Evolutionary conservation across 2,329 filamentous ascomycete genomes (phyloP), one percentile per base, ranked within the genome.

Genomic region (Sordariomycetes sp.): DNA sequence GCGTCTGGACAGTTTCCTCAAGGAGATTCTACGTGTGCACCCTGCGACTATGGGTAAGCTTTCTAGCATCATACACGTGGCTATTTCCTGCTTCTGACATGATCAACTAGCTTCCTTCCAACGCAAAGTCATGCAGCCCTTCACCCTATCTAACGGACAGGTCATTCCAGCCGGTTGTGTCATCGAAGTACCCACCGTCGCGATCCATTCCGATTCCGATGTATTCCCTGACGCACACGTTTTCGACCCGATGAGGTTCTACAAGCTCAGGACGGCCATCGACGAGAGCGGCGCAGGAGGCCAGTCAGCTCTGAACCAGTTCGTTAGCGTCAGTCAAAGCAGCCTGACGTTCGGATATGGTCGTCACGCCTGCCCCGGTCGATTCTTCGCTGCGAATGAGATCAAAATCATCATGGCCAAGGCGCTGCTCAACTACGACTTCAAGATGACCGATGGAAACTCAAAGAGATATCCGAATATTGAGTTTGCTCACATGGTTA

Each of bases 111-210:
- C 55, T 2, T 62, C 68, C 3, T 72, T 73, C 48, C 47, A 50
- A 15, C 67, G 70, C 39, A 69, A 67, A 40, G 67, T 70, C 9
- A 50, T 68, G 21, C 59, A 64, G 42, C 56, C 64, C 4, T 60
- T 75, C 43, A 62, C 61, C 3, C 64, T 75, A 2, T 71, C 69
- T 26, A 70, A 70, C 46, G 72, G 72, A 14, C 66, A 72, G 32
- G 57, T 61, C 23, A 55, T 69, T 8, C 63, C 64, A 1, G 50
- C 57, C 3, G 64, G 64, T 18, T 58, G 58, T 6, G 52, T 54
- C 8, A 54, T 69, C 21, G 58, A 69, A 36, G 50, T 64, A 1
- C 57, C 65, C 0, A 42, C 55, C n/a, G 47, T 55, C n/a, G 58
- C 55, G 15, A 42, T 61, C 39, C 51, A 50, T 32, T 46, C 45